Percentiles rank a stretch among this genome's conserved stretches.
Conservation (phyloP, 2,329 filamentous ascomycete genomes). For the Pseudogymnoascus destructans region DNA sequence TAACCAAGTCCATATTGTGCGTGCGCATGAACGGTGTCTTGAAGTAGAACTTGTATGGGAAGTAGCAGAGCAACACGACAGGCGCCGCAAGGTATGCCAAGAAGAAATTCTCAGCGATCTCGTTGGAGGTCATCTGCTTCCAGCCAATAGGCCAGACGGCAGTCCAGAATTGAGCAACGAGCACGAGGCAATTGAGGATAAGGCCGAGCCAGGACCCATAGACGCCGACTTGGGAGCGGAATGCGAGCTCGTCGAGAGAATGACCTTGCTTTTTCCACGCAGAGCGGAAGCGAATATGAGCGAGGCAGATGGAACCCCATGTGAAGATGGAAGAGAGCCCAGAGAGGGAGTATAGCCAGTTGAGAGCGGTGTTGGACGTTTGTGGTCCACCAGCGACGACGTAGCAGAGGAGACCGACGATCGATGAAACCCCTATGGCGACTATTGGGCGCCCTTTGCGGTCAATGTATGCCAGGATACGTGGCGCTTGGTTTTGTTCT, state of each 20-base stretch:
- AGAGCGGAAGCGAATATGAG: conserved; percentile 54
- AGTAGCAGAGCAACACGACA: conserved; percentile 21
- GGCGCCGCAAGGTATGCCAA: conserved; percentile 28
- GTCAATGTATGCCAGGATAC: conserved; percentile 44
- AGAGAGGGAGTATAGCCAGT: conserved; percentile 52
- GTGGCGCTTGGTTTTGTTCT: conserved; percentile 45
- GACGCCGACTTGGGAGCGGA: conserved; percentile 45
- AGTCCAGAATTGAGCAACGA: conserved; percentile 28
- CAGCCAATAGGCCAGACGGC: not conserved
- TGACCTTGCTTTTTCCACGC: conserved; percentile 47
- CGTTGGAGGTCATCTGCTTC: not conserved
- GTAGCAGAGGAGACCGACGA: conserved; percentile 38
- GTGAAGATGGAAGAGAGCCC: conserved; percentile 51
- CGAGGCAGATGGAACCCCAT: conserved; percentile 51
- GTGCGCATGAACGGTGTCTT: conserved; percentile 33
- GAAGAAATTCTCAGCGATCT: conserved; percentile 22
- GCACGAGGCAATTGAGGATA: conserved; percentile 39
- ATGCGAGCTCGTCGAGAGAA: conserved; percentile 51
- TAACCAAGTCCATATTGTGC: conserved; percentile 38
- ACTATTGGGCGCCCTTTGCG: conserved; percentile 41
- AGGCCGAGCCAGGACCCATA: conserved; percentile 51
- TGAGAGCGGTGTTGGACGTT: conserved; percentile 39
- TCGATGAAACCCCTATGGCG: conserved; percentile 35
- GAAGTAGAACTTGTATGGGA: conserved; percentile 28
- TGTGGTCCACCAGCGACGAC: conserved; percentile 31